Evolutionary conservation across 768 basidiomycete species (phyloP).

Genomic region (Tulasnella sp.): DNA sequence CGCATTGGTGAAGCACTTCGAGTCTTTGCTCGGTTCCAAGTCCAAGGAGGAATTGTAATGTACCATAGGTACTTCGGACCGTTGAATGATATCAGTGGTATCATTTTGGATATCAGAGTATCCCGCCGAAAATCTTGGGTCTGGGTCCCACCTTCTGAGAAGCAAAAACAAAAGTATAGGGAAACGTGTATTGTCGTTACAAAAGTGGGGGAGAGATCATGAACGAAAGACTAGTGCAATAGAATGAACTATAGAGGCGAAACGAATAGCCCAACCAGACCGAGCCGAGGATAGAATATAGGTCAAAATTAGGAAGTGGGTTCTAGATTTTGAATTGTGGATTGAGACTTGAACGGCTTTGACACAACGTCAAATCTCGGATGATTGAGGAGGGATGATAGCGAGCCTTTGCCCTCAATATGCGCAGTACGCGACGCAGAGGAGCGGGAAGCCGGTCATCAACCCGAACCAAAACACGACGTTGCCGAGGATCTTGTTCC

Average conservation of each 20-base stretch:
- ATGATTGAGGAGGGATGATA: no score
- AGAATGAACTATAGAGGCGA: no score
- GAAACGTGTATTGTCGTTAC: neutral
- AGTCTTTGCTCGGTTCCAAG: neutral
- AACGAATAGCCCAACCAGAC: no score
- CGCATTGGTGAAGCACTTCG: slow-evolving; percentile 5
- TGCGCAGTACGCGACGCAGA: slow-evolving; percentile 76
- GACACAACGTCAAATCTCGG: no score
- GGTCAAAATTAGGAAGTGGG: no score
- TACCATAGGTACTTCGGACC: neutral
- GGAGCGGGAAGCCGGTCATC: slow-evolving; percentile 78
- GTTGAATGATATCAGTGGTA: neutral
- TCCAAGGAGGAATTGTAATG: neutral
- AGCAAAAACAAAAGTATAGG: neutral
- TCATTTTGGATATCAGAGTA: neutral
- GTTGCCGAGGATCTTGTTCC: slow-evolving; percentile 71
- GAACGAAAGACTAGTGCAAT: neutral
- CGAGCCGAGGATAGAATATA: no score
- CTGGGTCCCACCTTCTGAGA: neutral
- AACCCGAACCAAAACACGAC: slow-evolving; percentile 93
- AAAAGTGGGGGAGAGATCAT: neutral
- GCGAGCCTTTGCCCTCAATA: slow-evolving; percentile 45
- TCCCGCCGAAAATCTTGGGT: neutral
- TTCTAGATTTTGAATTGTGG: no score
- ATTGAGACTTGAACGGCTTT: no score